Percentiles rank a stretch among this genome's conserved stretches.
phyloP scores from a whole-genome alignment of 2,329 filamentous ascomycete genomes.

The Alternaria novae-zelandiae region DNA sequence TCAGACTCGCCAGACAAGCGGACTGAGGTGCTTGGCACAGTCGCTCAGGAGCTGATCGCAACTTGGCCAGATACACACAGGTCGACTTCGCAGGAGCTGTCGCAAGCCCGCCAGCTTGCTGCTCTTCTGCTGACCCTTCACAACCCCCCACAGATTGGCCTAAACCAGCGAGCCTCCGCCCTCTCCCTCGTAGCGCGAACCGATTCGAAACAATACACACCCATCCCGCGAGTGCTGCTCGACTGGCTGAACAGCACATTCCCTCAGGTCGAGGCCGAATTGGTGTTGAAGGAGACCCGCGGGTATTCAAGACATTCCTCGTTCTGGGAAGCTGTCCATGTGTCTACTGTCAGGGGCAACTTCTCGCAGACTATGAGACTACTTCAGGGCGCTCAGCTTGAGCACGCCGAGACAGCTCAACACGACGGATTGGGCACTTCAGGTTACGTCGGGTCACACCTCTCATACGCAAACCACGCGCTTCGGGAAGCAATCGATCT shows the following conservation, averaged over 20 bases:
- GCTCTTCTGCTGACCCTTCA: conserved; percentile 80
- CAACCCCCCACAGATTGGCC: conserved; percentile 54
- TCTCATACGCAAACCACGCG: conserved; percentile 79
- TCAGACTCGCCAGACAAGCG: conserved; percentile 42
- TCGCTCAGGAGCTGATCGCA: conserved; percentile 37
- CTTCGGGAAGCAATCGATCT: conserved; percentile 71
- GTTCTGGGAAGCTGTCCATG: conserved; percentile 83
- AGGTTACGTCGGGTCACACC: conserved; percentile 75
- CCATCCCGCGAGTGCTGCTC: conserved; percentile 79
- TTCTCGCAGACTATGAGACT: conserved; percentile 70
- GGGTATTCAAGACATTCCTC: conserved; percentile 77
- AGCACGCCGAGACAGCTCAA: conserved; percentile 69
- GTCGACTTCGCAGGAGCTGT: conserved; percentile 57
- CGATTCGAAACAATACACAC: conserved; percentile 41
- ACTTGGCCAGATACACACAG: conserved; percentile 61
- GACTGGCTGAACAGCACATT: conserved; percentile 83
- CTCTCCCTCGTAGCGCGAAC: conserved; percentile 33
- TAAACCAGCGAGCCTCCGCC: conserved; percentile 30
- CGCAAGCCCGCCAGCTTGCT: conserved; percentile 81
- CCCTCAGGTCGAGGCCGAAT: conserved; percentile 68
- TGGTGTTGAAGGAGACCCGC: conserved; percentile 68
- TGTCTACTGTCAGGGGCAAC: conserved; percentile 75
- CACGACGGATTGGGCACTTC: conserved; percentile 68
- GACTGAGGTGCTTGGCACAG: conserved; percentile 32
- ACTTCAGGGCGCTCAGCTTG: conserved; percentile 78